phyloP scores from a whole-genome alignment of 768 basidiomycete species.

The Rhodotorula sphaerocarpa region DNA sequence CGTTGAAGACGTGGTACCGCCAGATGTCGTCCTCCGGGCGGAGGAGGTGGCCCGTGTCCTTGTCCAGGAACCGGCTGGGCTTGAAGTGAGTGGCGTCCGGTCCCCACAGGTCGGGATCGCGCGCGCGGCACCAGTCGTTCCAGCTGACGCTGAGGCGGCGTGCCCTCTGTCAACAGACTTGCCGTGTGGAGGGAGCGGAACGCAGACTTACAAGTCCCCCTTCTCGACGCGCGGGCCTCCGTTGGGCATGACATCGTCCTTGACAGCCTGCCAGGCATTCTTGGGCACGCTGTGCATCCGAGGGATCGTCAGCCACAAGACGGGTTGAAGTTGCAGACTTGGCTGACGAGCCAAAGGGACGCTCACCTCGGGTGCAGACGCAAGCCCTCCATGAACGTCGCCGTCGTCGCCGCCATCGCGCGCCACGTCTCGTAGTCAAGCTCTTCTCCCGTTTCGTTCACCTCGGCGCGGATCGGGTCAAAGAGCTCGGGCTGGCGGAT shows the following conservation, averaged over 20 bases:
- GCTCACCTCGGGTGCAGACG: neutral
- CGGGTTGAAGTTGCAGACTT: too few relatives aligned
- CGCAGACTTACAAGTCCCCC: constrained; percentile 1
- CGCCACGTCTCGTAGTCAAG: constrained; percentile 16
- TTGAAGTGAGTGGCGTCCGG: constrained; percentile 12
- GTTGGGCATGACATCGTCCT: constrained; percentile 11
- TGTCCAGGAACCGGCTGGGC: constrained; percentile 20
- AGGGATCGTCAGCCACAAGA: too few relatives aligned
- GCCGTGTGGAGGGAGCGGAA: neutral
- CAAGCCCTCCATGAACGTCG: constrained; percentile 14
- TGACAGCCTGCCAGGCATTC: constrained; percentile 20
- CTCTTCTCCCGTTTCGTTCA: neutral
- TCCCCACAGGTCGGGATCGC: constrained; percentile 19
- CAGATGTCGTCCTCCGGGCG: constrained; percentile 18
- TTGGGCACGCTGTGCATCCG: constrained; percentile 11
- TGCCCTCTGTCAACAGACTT: too few relatives aligned
- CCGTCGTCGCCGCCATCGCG: neutral
- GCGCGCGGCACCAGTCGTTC: constrained; percentile 18
- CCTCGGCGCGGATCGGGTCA: constrained; percentile 6
- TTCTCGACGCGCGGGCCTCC: constrained; percentile 6
- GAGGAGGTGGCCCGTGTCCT: constrained; percentile 1
- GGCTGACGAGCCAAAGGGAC: neutral
- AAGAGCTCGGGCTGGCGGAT: constrained; percentile 3
- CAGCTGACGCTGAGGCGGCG: constrained; percentile 5
- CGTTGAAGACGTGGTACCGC: constrained; percentile 27